A percentile compares a stretch with the other conserved stretches of the same genome.
Evolutionary conservation across 169 alveolate species (phyloP).

Genomic region (Cryptosporidium felis): DNA sequence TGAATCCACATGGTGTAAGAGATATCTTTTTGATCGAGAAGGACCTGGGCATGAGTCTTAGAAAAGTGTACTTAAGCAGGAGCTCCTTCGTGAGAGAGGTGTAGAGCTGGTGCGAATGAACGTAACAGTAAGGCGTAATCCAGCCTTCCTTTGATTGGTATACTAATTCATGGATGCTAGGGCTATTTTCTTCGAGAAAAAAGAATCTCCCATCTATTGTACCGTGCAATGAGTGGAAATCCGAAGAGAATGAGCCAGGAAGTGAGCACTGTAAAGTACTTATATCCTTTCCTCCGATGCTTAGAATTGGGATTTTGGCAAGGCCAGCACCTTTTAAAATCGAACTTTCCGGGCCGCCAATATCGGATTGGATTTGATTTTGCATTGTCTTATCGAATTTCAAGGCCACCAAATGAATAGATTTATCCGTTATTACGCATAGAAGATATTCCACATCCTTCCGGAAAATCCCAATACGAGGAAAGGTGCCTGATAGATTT

Average conservation of each 20-base stretch:
- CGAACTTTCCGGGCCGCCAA: not conserved
- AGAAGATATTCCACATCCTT: conserved; percentile 28
- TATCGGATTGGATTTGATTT: not conserved
- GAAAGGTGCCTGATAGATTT: conserved; percentile 41
- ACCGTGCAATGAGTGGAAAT: conserved; percentile 48
- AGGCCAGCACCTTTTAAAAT: conserved; percentile 44
- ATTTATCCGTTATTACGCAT: conserved; percentile 50
- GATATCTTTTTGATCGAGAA: conserved; percentile 16
- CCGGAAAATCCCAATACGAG: conserved; percentile 22
- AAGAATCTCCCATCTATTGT: conserved; percentile 64
- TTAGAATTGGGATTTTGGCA: conserved; percentile 14
- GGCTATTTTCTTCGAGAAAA: conserved; percentile 13
- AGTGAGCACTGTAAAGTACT: conserved; percentile 50
- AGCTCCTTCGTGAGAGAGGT: conserved; percentile 10
- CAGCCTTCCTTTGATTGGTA: conserved; percentile 69
- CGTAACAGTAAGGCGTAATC: conserved; percentile 67
- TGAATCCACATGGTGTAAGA: conserved; percentile 62
- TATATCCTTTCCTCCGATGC: not conserved
- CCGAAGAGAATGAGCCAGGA: conserved; percentile 15
- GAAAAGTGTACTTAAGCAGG: conserved; percentile 15
- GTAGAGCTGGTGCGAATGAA: conserved; percentile 37
- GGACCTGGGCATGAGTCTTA: conserved; percentile 41
- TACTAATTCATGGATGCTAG: conserved; percentile 39
- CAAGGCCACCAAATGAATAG: conserved; percentile 13
- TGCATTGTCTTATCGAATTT: not conserved